Evolutionary conservation across 129 eudicot genomes (phyloP).

Genomic region (Helianthus tuberosus): DNA sequence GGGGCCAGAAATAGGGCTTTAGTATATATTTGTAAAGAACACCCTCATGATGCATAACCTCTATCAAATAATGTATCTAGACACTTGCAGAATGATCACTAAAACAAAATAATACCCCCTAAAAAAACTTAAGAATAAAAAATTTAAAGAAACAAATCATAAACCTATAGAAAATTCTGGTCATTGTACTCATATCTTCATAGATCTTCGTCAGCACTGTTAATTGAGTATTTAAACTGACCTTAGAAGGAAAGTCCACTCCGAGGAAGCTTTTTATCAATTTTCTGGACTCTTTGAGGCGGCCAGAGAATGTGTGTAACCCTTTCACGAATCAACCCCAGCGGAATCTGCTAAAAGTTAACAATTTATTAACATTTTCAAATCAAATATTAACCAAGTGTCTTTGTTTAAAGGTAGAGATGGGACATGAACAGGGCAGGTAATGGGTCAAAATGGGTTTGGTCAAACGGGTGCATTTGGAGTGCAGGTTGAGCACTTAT

Average conservation of each 20-base stretch:
- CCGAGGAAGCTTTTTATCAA: constrained; percentile 50
- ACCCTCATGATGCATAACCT: constrained; percentile 1
- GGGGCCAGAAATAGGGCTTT: too few relatives aligned
- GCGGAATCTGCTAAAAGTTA: constrained; percentile 61
- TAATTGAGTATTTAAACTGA: not conserved
- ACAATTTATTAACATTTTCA: constrained; percentile 12
- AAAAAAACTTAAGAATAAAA: not conserved
- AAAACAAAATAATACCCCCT: not conserved
- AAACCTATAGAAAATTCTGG: constrained; percentile 3
- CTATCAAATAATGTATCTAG: not conserved
- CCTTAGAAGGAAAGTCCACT: constrained; percentile 43
- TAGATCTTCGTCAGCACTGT: not conserved
- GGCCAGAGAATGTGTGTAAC: constrained; percentile 88
- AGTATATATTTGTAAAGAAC: not conserved
- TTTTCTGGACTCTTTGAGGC: constrained; percentile 75
- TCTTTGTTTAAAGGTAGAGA: not conserved
- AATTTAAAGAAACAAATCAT: not conserved
- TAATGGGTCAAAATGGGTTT: not conserved
- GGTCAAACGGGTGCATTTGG: not conserved
- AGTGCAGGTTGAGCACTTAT: not conserved
- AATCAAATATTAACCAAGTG: not conserved
- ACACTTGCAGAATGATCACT: not conserved
- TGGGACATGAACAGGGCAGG: not conserved
- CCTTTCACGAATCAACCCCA: constrained; percentile 86
- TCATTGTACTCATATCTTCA: not conserved